Percentiles rank a stretch among this genome's conserved stretches.
phyloP scores from a whole-genome alignment of 192 early-diverging fungal species.

The Phycomyces blakesleeanus region DNA sequence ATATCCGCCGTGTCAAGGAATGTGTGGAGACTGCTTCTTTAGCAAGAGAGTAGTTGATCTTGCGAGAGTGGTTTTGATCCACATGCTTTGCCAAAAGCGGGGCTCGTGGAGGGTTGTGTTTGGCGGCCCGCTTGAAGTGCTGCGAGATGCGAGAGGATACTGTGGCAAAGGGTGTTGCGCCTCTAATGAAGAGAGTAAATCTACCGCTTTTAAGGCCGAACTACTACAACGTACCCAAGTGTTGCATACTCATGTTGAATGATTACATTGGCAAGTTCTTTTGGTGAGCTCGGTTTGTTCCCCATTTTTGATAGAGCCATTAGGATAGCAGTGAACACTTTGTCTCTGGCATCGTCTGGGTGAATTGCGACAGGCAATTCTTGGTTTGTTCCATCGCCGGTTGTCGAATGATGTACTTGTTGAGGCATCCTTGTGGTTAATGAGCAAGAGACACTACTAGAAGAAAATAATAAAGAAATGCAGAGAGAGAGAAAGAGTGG shows the following conservation, averaged over 20 bases:
- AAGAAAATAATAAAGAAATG: neutral
- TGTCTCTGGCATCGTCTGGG: conserved; percentile 74
- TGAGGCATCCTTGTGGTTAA: neutral
- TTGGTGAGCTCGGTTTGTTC: conserved; percentile 79
- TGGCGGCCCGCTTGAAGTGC: conserved; percentile 81
- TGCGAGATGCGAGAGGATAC: conserved; percentile 89
- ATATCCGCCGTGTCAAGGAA: conserved; percentile 44
- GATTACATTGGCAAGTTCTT: conserved; percentile 74
- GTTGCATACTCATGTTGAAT: conserved; percentile 73
- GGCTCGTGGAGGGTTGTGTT: conserved; percentile 66
- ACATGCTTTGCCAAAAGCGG: conserved; percentile 67
- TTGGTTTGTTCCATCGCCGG: neutral
- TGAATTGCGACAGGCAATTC: conserved; percentile 41
- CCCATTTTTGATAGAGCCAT: conserved; percentile 70
- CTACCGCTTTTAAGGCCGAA: neutral
- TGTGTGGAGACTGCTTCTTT: conserved; percentile 23
- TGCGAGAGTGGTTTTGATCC: conserved; percentile 67
- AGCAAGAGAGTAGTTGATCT: conserved; percentile 68
- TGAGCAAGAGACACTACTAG: neutral
- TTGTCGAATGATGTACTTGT: neutral
- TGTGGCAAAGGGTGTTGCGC: conserved; percentile 81
- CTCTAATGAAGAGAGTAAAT: conserved; percentile 40
- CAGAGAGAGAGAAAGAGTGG: neutral
- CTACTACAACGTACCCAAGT: conserved; percentile 58
- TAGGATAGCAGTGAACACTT: conserved; percentile 80